These are phyloP conservation scores for Fagopyrum tataricum DNA, from an alignment of 148 eudicot species.

Conservation along the genomic window DNA sequence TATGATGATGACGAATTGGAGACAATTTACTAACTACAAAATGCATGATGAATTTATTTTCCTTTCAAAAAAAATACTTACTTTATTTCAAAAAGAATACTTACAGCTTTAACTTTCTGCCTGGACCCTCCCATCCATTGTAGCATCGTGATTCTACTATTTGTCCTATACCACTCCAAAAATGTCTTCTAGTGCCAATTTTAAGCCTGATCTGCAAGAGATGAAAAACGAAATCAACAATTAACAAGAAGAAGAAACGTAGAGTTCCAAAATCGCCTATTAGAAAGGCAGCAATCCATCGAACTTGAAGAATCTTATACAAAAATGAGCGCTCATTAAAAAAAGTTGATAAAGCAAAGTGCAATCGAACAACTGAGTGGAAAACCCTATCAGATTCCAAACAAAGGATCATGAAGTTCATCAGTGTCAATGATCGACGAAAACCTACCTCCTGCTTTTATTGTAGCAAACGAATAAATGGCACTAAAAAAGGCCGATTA, in stretches of 20 bases:
- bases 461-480: background rate
- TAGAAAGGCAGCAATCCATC: background rate
- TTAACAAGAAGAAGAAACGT: background rate
- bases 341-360: background rate
- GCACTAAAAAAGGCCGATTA: background rate
- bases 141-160: slow-evolving; percentile 36
- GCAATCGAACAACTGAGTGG: background rate
- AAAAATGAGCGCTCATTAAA: background rate
- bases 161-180: background rate
- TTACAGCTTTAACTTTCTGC: slow-evolving; percentile 75
- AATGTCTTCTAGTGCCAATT: background rate
- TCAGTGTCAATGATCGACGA: background rate
- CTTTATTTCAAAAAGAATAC: slow-evolving; percentile 17
- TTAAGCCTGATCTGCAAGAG: background rate
- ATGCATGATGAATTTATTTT: too few species aligned
- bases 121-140: slow-evolving; percentile 99
- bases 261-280: background rate
- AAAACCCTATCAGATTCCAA: background rate
- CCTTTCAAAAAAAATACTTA: slow-evolving; percentile 8
- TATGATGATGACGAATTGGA: background rate
- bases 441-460: background rate
- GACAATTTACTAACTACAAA: background rate
- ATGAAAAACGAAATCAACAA: background rate
- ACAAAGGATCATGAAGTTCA: background rate
- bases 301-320: background rate